These are phyloP conservation scores for Zygoascus meyerae DNA, from an alignment of 1,139 yeast species.

Conservation along the genomic window DNA sequence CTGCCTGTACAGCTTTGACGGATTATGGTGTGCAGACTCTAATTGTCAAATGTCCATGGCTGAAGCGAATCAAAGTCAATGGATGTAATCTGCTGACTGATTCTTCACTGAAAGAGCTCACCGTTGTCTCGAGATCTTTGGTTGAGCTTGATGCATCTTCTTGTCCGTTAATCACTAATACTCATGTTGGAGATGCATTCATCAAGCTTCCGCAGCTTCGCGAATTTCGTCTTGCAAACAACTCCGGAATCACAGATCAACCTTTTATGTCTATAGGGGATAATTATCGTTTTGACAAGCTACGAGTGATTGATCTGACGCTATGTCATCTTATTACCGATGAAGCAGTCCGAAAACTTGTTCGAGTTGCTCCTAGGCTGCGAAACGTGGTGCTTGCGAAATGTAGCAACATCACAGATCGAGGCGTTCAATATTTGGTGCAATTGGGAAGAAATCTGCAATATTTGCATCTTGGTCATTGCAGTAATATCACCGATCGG, in stretches of 20 bases:
- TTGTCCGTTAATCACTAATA: constrained; percentile 68
- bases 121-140: constrained; percentile 64
- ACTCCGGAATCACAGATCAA: constrained; percentile 62
- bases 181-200: constrained; percentile 56
- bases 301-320: constrained; percentile 80
- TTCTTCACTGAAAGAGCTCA: constrained; percentile 56
- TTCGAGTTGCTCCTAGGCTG: constrained; percentile 72
- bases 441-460: constrained; percentile 76
- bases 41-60: constrained; percentile 59
- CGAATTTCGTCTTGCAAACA: constrained; percentile 77
- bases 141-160: constrained; percentile 89
- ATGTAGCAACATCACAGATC: constrained; percentile 83
- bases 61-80: constrained; percentile 78
- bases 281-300: constrained; percentile 38
- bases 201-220: constrained; percentile 62
- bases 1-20: constrained; percentile 67
- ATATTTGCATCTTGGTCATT: constrained; percentile 90
- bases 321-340: constrained; percentile 82
- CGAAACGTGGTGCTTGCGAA: constrained; percentile 86
- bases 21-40: constrained; percentile 60
- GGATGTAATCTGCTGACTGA: constrained; percentile 67
- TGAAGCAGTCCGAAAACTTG: constrained; percentile 65
- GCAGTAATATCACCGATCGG: constrained; percentile 81
- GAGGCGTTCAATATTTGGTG: constrained; percentile 65
- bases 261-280: constrained; percentile 33